Conservation (phyloP, 78 protist genomes). For the Dictyostelium intermedium region DNA sequence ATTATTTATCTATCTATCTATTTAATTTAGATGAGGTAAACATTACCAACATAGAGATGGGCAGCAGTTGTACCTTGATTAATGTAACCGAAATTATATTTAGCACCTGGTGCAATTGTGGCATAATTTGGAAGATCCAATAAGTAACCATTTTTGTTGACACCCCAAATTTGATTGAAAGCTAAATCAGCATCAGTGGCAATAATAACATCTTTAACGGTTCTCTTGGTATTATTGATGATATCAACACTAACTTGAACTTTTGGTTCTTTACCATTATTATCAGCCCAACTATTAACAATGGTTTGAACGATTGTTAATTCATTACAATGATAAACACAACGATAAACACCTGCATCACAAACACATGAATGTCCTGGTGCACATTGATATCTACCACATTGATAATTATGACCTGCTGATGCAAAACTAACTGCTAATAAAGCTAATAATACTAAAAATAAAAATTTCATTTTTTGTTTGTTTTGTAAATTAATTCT, state of each 20-base stretch:
- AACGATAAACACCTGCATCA: constrained; percentile 10
- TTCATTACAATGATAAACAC: constrained; percentile 23
- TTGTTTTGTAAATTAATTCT: no score
- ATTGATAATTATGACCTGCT: not conserved
- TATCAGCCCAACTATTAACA: constrained; percentile 21
- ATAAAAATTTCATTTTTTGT: constrained; percentile 17
- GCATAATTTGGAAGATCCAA: not conserved
- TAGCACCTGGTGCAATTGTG: not conserved
- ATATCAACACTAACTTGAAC: constrained; percentile 40
- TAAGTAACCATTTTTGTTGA: not conserved
- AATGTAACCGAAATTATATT: constrained; percentile 14
- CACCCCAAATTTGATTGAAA: not conserved
- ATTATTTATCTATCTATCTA: no score
- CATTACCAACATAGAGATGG: not conserved
- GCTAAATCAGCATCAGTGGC: not conserved
- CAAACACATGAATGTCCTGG: constrained; percentile 27
- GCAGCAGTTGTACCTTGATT: not conserved
- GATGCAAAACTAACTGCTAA: not conserved
- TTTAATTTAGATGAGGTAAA: not conserved
- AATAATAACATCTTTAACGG: constrained; percentile 13
- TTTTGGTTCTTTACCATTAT: not conserved
- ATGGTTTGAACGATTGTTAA: constrained; percentile 3
- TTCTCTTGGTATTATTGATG: not conserved
- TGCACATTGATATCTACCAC: constrained; percentile 19
- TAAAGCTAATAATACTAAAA: not conserved